Conservation (phyloP, 2,329 filamentous ascomycete species). For the Exophiala aquamarina region DNA sequence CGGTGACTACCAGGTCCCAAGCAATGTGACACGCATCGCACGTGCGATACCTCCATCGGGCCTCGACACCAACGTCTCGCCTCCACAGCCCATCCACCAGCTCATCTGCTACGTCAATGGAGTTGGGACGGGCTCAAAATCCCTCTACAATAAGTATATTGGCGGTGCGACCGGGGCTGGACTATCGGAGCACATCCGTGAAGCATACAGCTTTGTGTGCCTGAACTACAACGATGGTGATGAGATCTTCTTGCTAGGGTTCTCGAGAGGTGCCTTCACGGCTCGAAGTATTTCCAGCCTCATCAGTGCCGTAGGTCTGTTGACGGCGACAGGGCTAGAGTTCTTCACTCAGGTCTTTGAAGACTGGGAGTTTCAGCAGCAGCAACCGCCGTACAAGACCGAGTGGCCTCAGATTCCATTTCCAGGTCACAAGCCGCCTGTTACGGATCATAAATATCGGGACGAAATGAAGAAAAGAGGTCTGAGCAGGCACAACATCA, state of each 20-base stretch:
- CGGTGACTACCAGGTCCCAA: conserved; percentile 32
- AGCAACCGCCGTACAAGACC: conserved; percentile 21
- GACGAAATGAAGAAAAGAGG: conserved; percentile 21
- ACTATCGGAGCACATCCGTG: conserved; percentile 28
- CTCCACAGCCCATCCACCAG: conserved; percentile 28
- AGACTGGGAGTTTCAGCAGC: conserved; percentile 30
- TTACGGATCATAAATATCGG: conserved; percentile 23
- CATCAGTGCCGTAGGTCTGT: conserved; percentile 35
- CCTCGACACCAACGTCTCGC: conserved; percentile 22
- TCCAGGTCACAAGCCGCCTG: conserved; percentile 21
- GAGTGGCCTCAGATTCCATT: conserved; percentile 28
- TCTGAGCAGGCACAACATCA: conserved; percentile 24
- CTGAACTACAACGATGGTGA: conserved; percentile 37
- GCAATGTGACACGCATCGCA: conserved; percentile 35
- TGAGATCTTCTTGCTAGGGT: conserved; percentile 39
- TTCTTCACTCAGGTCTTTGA: conserved; percentile 28
- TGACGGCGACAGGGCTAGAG: conserved; percentile 28
- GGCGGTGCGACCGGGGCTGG: conserved; percentile 30
- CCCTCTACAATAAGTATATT: conserved; percentile 29
- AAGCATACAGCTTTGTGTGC: conserved; percentile 34
- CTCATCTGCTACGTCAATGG: conserved; percentile 37
- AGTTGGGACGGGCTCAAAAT: conserved; percentile 31
- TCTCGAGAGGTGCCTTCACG: conserved; percentile 40
- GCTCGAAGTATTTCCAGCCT: conserved; percentile 37
- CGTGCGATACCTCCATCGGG: conserved; percentile 31